Base-by-base conservation (phyloP, 345 rosid genomes). In the Carallia brachiata region DNA sequence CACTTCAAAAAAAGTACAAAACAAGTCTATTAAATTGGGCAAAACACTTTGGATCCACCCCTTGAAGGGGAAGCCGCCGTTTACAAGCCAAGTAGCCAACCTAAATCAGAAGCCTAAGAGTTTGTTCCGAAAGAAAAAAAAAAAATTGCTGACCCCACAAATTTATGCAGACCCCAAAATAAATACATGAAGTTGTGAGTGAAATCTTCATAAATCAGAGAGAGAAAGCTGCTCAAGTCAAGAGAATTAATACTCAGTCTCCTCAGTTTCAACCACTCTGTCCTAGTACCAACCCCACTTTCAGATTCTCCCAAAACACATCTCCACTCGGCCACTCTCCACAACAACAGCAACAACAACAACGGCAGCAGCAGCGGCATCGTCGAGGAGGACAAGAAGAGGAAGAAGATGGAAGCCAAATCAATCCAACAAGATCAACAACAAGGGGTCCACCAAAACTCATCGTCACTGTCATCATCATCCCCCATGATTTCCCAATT, bases 241-340 rank as follows among this genome's bases (percentile, higher is more conserved):
- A 18, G 23, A 6, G 55, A 52, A 13, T 6, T 17, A 40, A 9
- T 37, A 8, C 48, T 28, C 4, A n/a, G 39, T 40, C 63, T 63
- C 27, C 3, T 4, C 19, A 12, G 10, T 58, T 48, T 59, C 63
- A 55, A 64, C 59, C 31, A 40, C 30, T 55, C 19, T 40, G 59
- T 39, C 56, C 40, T n/a, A n/a, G 69, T n/a, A 19, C 63, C 56
- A 44, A 30, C 62, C 32, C 55, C 48, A 63, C 50, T 63, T 63
- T 8, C 63, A 10, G 28, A 70, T 70, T 57, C 39, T 62, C 52
- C 52, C 47, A 53, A 40, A 71, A 23, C 52, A 52, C 66, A 61
- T 12, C 50, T 32, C 73, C 36, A 53, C 48, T 32, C 19, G 6
- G 10, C 8, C 47, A 0, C 47, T 39, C 47, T 39, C 47, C 2